Percentiles rank a stretch among this genome's conserved stretches.
Evolutionary conservation across 164 flowering plant species (phyloP).

Genomic region (Chimonanthus salicifolius): DNA sequence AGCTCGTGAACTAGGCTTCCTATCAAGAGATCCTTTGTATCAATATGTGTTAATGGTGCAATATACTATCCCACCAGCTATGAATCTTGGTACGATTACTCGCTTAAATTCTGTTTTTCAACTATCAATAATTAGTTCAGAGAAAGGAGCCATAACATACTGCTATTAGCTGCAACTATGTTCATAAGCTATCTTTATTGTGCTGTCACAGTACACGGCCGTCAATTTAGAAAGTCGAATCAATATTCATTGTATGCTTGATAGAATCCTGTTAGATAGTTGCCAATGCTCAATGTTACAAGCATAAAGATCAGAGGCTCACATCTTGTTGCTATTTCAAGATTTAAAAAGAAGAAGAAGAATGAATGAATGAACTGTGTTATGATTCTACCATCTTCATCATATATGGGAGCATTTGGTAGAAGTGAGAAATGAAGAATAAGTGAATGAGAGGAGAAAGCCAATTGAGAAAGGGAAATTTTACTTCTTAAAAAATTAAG

Average conservation of each 20-base stretch:
- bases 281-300: not conserved
- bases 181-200: not conserved
- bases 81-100: slow-evolving; percentile 59
- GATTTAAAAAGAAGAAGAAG: too few species aligned
- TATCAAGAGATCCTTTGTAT: slow-evolving; percentile 65
- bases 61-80: slow-evolving; percentile 79
- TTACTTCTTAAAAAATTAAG: too few species aligned
- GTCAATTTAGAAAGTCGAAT: too few species aligned
- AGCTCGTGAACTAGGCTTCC: slow-evolving; percentile 50
- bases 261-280: not conserved
- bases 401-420: too few species aligned
- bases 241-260: not conserved
- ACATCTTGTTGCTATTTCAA: too few species aligned
- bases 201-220: too few species aligned
- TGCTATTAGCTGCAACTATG: not conserved
- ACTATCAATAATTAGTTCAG: not conserved
- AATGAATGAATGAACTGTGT: too few species aligned
- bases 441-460: too few species aligned
- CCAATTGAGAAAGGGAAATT: too few species aligned
- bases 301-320: too few species aligned
- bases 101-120: not conserved
- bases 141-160: not conserved
- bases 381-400: too few species aligned
- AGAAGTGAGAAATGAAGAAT: too few species aligned
- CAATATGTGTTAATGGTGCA: slow-evolving; percentile 72